phyloP scores from a whole-genome alignment of 169 alveolate genomes.

The Babesia ovata region DNA sequence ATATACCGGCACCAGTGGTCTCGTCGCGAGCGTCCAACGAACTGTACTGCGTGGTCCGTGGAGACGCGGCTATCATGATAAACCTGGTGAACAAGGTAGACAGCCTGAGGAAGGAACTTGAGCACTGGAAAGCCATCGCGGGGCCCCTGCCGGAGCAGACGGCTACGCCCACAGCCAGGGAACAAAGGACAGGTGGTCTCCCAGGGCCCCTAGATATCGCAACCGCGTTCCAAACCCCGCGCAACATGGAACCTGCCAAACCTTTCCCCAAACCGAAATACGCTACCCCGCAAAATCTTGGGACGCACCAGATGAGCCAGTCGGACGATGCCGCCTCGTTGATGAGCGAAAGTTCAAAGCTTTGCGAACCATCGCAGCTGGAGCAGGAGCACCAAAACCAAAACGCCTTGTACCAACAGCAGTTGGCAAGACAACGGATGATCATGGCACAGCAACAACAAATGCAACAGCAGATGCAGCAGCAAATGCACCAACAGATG shows the following conservation, averaged over 20 bases:
- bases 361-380: background rate
- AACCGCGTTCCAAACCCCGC: slow-evolving; percentile 44
- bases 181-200: background rate
- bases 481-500: background rate
- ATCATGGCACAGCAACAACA: slow-evolving; percentile 48
- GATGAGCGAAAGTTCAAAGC: background rate
- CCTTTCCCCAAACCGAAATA: slow-evolving; percentile 19
- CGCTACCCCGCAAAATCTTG: background rate
- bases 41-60: slow-evolving; percentile 65
- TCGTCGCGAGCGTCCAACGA: slow-evolving; percentile 69
- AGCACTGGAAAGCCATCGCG: slow-evolving; percentile 56
- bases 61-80: slow-evolving; percentile 70
- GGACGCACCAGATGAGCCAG: background rate
- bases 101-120: slow-evolving; percentile 58
- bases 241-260: slow-evolving; percentile 22
- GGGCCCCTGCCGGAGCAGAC: slow-evolving; percentile 32
- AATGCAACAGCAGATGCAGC: slow-evolving; percentile 24
- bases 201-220: background rate
- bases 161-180: slow-evolving; percentile 32
- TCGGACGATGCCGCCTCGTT: background rate
- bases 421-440: slow-evolving; percentile 47
- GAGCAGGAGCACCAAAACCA: slow-evolving; percentile 11
- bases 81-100: slow-evolving; percentile 68
- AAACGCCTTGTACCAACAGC: slow-evolving; percentile 16
- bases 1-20: slow-evolving; percentile 63